These are phyloP conservation scores for Acidomyces sp. DNA, from an alignment of 495 filamentous ascomycete genomes.

Conservation along the genomic window DNA sequence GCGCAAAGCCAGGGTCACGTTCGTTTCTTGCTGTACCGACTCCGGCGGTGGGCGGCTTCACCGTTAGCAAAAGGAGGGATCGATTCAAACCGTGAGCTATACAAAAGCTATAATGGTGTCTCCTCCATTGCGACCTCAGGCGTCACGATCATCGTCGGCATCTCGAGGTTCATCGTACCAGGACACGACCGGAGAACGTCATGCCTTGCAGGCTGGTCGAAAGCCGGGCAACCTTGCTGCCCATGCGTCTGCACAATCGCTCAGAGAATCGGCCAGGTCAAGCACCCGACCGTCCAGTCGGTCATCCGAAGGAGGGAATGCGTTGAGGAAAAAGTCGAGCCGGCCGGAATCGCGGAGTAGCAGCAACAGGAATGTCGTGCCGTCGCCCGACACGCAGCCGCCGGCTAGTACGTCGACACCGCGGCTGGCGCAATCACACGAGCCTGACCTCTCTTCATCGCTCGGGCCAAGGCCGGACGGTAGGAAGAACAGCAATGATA, in stretches of 20 bases:
- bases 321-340: slow-evolving; percentile 10
- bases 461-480: background rate
- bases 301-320: slow-evolving; percentile 9
- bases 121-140: slow-evolving; percentile 4
- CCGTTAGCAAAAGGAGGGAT: too few species aligned
- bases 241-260: slow-evolving; percentile 16
- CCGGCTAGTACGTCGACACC: background rate
- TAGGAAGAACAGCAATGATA: slow-evolving; percentile 10
- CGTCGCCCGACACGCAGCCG: background rate
- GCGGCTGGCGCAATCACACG: background rate
- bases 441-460: background rate
- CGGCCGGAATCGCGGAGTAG: background rate
- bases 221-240: slow-evolving; percentile 8
- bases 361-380: background rate
- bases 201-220: slow-evolving; percentile 15
- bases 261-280: slow-evolving; percentile 13
- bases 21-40: too few species aligned
- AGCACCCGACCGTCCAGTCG: background rate
- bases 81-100: too few species aligned
- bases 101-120: too few species aligned
- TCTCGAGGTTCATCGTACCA: slow-evolving; percentile 1
- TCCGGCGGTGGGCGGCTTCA: too few species aligned
- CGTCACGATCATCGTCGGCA: slow-evolving; percentile 10
- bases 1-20: too few species aligned
- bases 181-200: background rate